Evolutionary conservation across 768 basidiomycete species (phyloP), one percentile per base, ranked within the genome.

Genomic region (Xerocomellus chrysenteron): DNA sequence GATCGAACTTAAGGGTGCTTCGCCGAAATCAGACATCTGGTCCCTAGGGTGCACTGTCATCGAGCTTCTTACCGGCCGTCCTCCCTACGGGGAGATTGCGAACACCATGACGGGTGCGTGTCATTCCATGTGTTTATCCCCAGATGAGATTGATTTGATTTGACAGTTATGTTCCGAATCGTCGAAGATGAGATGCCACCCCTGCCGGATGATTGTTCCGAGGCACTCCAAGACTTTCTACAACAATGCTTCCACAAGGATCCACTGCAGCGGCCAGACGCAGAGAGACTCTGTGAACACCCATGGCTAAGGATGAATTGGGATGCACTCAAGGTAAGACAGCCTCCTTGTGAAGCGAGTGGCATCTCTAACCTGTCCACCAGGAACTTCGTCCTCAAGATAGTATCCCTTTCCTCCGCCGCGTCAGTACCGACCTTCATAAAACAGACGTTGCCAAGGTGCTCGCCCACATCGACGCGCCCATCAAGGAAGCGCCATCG

Each of bases 21-120:
- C 91, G n/a, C 80, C 88, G 0, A 94, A 94, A 65, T 88, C 92
- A 28, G 94, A 97, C 68, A 95, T 97, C 33, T 97, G 94, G 94
- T 96, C 94, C 0, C 73, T 99, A 60, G 96, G 86, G 1, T 97
- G 95, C 68, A 98, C 96, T 4, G 86, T 98, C 63, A 86, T 96
- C 63, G 96, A 99, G 73, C 80, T 99, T 26, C 76, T 98, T 60
- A 96, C 94, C 7, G 96, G 96, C 2, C 79, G 83, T 32, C 96
- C 96, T 4, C 96, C 96, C 1, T 98, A 96, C 67, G 83, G 87
- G 21, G 93, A 98, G 36, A 86, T 97, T 57, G 75, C 83, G 24
- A 96, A 96, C 66, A 85, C 84, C 70, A 92, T 97, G 91, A 85
- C 92, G 10, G 94, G 93, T 93, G 79, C 67, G 61, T 35, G 36